phyloP scores from a whole-genome alignment of 768 basidiomycete genomes.

The Amanita fuliginea region DNA sequence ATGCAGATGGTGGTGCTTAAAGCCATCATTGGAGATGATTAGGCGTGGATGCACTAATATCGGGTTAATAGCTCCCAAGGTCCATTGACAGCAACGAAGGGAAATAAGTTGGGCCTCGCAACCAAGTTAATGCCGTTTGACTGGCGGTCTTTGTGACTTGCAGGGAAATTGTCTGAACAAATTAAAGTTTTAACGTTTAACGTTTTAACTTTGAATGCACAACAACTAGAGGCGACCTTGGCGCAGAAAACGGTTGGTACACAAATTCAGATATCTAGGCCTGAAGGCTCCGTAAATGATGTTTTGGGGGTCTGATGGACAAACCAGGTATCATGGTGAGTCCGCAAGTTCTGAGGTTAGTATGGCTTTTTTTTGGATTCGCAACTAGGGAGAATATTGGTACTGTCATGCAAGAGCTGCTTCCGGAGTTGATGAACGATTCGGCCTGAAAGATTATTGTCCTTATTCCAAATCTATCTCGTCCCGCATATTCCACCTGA shows the following conservation, averaged over 20 bases:
- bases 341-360: conserved; percentile 39
- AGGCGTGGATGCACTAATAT: conserved; percentile 41
- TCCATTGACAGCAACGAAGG: conserved; percentile 41
- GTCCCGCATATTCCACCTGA: conserved; percentile 27
- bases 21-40: not conserved
- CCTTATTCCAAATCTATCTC: conserved; percentile 24
- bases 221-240: conserved; percentile 34
- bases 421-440: conserved; percentile 29
- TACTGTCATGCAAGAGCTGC: conserved; percentile 29
- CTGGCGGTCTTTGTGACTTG: conserved; percentile 34
- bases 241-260: conserved; percentile 13
- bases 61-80: conserved; percentile 16
- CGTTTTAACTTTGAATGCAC: conserved; percentile 26
- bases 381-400: conserved; percentile 10
- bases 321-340: conserved; percentile 37
- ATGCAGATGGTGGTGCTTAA: conserved; percentile 34
- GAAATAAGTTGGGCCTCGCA: conserved; percentile 33
- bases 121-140: not conserved
- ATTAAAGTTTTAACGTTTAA: conserved; percentile 35
- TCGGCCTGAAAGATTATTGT: conserved; percentile 31
- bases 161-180: conserved; percentile 34
- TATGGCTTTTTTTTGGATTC: not conserved
- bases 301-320: conserved; percentile 33
- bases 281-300: conserved; percentile 15
- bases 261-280: conserved; percentile 7